These are phyloP conservation scores for Leishmania braziliensis DNA, from an alignment of 208 protist species.

Conservation along the genomic window DNA sequence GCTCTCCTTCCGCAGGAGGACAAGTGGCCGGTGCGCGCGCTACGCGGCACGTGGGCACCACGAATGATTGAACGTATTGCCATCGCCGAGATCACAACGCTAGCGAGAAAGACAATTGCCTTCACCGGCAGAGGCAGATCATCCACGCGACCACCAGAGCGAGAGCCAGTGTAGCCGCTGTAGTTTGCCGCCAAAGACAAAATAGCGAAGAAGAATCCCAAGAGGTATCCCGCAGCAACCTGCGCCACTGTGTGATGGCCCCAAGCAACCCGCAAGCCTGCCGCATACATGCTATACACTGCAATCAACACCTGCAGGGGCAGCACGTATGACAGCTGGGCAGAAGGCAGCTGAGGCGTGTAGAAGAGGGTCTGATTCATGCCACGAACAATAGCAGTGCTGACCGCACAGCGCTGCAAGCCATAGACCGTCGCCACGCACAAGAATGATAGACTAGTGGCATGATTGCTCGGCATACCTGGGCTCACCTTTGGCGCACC, in stretches of 20 bases:
- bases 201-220: constrained; percentile 28
- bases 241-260: constrained; percentile 60
- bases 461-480: constrained; percentile 77
- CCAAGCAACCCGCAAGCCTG: constrained; percentile 36
- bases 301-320: constrained; percentile 31
- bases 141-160: constrained; percentile 44
- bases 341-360: constrained; percentile 6
- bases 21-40: neutral
- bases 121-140: constrained; percentile 34
- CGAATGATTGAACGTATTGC: constrained; percentile 24
- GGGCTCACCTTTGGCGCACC: constrained; percentile 56
- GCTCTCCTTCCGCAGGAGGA: neutral
- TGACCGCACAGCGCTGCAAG: constrained; percentile 17
- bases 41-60: constrained; percentile 1
- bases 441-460: constrained; percentile 52
- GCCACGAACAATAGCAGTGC: neutral
- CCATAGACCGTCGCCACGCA: constrained; percentile 28
- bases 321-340: neutral
- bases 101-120: constrained; percentile 9
- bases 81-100: constrained; percentile 15
- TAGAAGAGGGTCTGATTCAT: neutral
- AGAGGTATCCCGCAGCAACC: constrained; percentile 42
- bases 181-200: constrained; percentile 39
- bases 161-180: constrained; percentile 27
- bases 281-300: constrained; percentile 43